Evolutionary conservation across 192 early-diverging fungal genomes (phyloP).

Genomic region (Coemansia sp.): DNA sequence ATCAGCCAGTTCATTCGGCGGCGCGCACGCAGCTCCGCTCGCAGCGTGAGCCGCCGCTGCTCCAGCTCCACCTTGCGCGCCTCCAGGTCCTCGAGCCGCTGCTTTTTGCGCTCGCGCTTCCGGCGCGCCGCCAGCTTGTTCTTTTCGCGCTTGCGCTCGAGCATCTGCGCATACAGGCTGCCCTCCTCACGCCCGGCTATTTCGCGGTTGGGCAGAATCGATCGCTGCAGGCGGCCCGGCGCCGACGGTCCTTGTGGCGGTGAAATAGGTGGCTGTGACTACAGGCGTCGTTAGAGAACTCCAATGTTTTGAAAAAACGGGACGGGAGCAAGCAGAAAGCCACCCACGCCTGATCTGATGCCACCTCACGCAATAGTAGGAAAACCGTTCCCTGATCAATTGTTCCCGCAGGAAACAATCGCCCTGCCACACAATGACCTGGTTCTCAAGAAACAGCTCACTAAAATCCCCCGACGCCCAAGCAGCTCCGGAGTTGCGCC

Average conservation of each 20-base stretch:
- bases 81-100: conserved; percentile 30
- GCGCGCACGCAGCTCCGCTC: conserved; percentile 20
- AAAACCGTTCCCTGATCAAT: not conserved
- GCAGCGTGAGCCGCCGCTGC: conserved; percentile 9
- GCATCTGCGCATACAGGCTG: conserved; percentile 5
- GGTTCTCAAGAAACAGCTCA: conserved; percentile 8
- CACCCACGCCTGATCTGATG: not conserved
- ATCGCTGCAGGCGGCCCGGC: not conserved
- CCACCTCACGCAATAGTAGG: not conserved
- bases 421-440: not conserved
- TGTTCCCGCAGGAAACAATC: not conserved
- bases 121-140: conserved; percentile 40
- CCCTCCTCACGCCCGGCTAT: not conserved
- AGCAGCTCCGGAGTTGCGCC: not conserved
- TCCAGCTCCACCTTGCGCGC: conserved; percentile 23
- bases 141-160: conserved; percentile 32
- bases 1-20: conserved; percentile 5
- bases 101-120: conserved; percentile 45
- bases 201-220: conserved; percentile 27
- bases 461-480: not conserved
- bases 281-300: too few relatives aligned
- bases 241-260: conserved; percentile 3
- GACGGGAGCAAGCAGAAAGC: not conserved
- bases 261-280: not conserved
- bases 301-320: too few relatives aligned